phyloP scores from a whole-genome alignment of 177 flowering plant genomes.

The Vitis hybrid region DNA sequence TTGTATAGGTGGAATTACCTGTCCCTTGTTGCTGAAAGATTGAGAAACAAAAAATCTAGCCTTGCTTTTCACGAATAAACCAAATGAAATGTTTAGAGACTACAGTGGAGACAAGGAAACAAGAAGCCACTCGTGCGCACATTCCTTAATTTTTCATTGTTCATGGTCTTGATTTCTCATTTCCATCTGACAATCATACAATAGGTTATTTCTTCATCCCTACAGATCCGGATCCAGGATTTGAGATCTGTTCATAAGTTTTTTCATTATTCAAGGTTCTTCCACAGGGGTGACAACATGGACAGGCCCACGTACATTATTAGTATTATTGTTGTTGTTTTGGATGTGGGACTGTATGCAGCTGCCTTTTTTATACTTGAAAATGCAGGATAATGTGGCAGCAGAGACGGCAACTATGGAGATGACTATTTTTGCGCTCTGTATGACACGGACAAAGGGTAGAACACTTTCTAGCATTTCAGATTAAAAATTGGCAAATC shows the following conservation, averaged over 20 bases:
- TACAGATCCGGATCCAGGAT: slow-evolving; percentile 7
- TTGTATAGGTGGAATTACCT: no score
- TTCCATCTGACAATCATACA: no score
- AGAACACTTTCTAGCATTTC: no score
- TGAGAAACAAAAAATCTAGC: no score
- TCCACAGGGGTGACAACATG: background rate
- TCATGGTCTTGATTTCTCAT: slow-evolving; percentile 8
- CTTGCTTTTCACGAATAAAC: no score
- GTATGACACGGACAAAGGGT: no score
- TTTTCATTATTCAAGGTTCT: background rate
- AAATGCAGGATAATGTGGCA: slow-evolving; percentile 19
- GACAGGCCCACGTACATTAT: background rate
- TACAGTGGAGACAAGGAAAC: background rate
- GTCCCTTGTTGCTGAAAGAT: no score
- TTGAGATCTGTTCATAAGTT: background rate
- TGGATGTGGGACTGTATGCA: background rate
- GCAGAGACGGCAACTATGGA: background rate
- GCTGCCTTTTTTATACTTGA: background rate
- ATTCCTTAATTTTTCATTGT: no score
- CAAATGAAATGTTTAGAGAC: no score
- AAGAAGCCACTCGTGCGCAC: slow-evolving; percentile 15
- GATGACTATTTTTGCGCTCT: no score
- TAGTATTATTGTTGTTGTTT: no score
- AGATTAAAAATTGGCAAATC: no score
- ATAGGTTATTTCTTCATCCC: background rate